These are phyloP conservation scores for Saccharomycopsis amapae DNA, from an alignment of 805 yeast species.

Conservation along the genomic window DNA sequence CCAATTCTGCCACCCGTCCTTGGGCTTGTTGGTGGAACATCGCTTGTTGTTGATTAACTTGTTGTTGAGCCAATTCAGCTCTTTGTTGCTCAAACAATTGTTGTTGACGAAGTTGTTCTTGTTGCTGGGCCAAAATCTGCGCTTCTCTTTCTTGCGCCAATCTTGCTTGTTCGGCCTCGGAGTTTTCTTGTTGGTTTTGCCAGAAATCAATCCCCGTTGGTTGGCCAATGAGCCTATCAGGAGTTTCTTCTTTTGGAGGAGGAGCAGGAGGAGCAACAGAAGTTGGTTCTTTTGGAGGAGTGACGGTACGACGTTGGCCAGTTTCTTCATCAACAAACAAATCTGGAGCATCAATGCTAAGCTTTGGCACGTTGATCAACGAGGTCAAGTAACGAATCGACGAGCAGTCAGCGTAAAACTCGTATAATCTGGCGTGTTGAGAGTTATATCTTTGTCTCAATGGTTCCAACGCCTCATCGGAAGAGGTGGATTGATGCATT, in stretches of 20 bases:
- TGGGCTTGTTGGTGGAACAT: conserved; percentile 60
- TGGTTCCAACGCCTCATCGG: conserved; percentile 70
- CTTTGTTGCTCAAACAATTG: conserved; percentile 57
- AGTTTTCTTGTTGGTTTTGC: conserved; percentile 43
- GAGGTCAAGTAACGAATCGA: conserved; percentile 40
- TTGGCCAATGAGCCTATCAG: conserved; percentile 36
- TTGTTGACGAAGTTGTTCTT: conserved; percentile 62
- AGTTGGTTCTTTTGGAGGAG: conserved; percentile 38
- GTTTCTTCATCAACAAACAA: conserved; percentile 26
- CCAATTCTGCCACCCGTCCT: conserved; percentile 72
- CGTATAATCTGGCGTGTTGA: conserved; percentile 61
- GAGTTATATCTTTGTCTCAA: conserved; percentile 62
- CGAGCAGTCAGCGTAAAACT: conserved; percentile 86
- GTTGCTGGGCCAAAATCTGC: conserved; percentile 61
- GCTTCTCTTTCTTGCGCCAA: conserved; percentile 56
- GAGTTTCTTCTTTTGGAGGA: conserved; percentile 28
- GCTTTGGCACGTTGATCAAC: conserved; percentile 20
- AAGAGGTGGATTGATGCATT: conserved; percentile 64
- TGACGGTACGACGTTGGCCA: conserved; percentile 18
- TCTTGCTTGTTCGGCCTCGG: conserved; percentile 52
- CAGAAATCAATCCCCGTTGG: conserved; percentile 48
- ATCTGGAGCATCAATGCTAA: conserved; percentile 30
- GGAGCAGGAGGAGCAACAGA: conserved; percentile 30
- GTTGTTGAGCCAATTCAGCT: conserved; percentile 60
- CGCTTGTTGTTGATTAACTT: conserved; percentile 65